These are phyloP conservation scores for Fusarium beomiforme DNA, from an alignment of 2,329 filamentous ascomycete genomes.

Conservation along the genomic window DNA sequence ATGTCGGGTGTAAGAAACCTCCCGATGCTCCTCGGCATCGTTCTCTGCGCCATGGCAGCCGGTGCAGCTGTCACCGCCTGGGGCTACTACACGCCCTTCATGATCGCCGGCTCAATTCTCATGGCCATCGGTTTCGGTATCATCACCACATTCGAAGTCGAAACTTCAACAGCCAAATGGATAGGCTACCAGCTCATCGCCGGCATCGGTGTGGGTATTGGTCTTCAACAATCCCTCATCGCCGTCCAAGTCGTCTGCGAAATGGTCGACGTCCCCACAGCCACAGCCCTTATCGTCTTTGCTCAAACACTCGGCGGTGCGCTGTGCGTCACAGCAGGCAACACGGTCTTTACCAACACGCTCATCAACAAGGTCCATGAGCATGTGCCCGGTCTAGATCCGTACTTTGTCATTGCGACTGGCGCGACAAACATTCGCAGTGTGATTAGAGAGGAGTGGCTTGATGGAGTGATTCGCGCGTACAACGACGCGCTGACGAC, in stretches of 20 bases:
- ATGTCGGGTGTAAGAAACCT: slow-evolving; percentile 54
- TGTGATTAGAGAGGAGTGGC: slow-evolving; percentile 41
- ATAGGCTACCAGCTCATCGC: slow-evolving; percentile 55
- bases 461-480: slow-evolving; percentile 50
- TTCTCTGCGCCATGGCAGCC: slow-evolving; percentile 48
- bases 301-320: slow-evolving; percentile 53
- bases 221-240: slow-evolving; percentile 57
- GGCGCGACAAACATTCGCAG: slow-evolving; percentile 53
- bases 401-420: slow-evolving; percentile 44
- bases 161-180: slow-evolving; percentile 51
- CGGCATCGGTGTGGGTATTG: slow-evolving; percentile 51
- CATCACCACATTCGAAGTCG: slow-evolving; percentile 52
- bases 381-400: slow-evolving; percentile 50
- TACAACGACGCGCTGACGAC: slow-evolving; percentile 58
- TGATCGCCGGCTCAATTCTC: slow-evolving; percentile 50
- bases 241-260: slow-evolving; percentile 53
- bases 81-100: slow-evolving; percentile 58
- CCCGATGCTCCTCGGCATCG: slow-evolving; percentile 51
- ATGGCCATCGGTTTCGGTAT: slow-evolving; percentile 53
- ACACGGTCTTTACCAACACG: slow-evolving; percentile 61
- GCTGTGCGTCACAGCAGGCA: slow-evolving; percentile 59
- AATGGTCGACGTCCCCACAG: slow-evolving; percentile 46
- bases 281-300: slow-evolving; percentile 49
- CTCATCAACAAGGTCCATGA: slow-evolving; percentile 52
- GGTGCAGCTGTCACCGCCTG: slow-evolving; percentile 50